Base-by-base conservation (phyloP, 106 monocot species). In the Acanthochlamys bracteata region DNA sequence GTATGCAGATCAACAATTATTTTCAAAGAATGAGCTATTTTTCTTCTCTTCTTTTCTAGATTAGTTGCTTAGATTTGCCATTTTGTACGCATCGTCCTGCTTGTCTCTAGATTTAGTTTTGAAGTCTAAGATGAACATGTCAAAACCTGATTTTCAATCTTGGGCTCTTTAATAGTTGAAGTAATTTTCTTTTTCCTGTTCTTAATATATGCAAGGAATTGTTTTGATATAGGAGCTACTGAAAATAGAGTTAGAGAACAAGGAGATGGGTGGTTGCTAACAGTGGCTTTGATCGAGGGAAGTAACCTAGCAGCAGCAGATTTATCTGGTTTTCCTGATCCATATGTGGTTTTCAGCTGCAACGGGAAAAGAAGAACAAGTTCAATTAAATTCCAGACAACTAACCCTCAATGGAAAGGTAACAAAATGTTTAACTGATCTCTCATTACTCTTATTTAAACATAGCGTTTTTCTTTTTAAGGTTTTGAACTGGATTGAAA, bases 231-330 rank as follows among this genome's bases (percentile, higher is more conserved):
- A n/a, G n/a, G n/a, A 92, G 92, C 79, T 17, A 78, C 70, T 71
- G 92, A 92, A 77, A 87, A 92, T 76, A 84, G 92, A 71, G 61
- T 84, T 15, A 92, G 82, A 82, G 92, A 87, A 69, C 87, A 80
- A 72, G 92, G 92, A 4, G 81, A 92, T 84, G 92, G 92, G 41
- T 92, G 92, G 92, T 33, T 88, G 24, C 67, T 92, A 24, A 92
- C 92, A 58, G 87, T 92, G 66, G 92, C 84, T 15, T 82, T 92
- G 75, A 84, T 92, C 74, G 87, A 88, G 65, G 92, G 87, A 67
- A 75, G 41, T 25, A 69, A 66, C 62, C 64, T 92, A 64, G 63
- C 73, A 67, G 62, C 74, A 20, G 77, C 73, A 19, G 73, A 75
- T 75, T 73, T 77, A 42, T 42, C 76, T 68, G 82, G 72, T n/a